Conservation (phyloP, 257 asterid genomes). For the Petrea volubilis region DNA sequence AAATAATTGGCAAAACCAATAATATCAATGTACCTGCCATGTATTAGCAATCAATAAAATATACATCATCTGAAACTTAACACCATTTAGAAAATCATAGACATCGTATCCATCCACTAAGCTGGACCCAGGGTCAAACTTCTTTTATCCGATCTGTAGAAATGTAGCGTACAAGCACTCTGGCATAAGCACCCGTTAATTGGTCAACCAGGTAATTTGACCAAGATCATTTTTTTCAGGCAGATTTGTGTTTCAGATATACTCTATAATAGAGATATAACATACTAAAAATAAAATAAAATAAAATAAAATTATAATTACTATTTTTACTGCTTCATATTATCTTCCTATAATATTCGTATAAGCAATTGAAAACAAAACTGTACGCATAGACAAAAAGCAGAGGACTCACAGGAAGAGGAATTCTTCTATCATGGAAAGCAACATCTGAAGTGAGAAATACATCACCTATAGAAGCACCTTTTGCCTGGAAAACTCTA, state of each 20-base stretch:
- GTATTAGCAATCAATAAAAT: too few relatives aligned
- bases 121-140: neutral
- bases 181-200: neutral
- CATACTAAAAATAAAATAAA: too few relatives aligned
- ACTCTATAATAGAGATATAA: neutral
- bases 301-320: too few relatives aligned
- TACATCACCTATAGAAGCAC: constrained; percentile 67
- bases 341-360: neutral
- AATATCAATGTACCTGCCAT: too few relatives aligned
- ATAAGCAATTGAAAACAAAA: neutral
- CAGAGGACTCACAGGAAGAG: constrained; percentile 55
- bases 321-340: neutral
- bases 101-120: neutral
- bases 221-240: neutral
- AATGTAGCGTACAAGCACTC: neutral
- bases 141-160: neutral
- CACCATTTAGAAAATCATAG: neutral
- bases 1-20: too few relatives aligned
- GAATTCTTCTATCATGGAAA: constrained; percentile 73
- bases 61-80: too few relatives aligned
- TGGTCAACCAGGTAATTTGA: neutral
- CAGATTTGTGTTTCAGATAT: neutral
- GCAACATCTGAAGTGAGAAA: constrained; percentile 55
- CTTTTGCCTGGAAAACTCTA: constrained; percentile 55
- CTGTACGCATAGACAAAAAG: neutral